phyloP scores from a whole-genome alignment of 495 filamentous ascomycete species.

The Penicillium cosmopolitanum region DNA sequence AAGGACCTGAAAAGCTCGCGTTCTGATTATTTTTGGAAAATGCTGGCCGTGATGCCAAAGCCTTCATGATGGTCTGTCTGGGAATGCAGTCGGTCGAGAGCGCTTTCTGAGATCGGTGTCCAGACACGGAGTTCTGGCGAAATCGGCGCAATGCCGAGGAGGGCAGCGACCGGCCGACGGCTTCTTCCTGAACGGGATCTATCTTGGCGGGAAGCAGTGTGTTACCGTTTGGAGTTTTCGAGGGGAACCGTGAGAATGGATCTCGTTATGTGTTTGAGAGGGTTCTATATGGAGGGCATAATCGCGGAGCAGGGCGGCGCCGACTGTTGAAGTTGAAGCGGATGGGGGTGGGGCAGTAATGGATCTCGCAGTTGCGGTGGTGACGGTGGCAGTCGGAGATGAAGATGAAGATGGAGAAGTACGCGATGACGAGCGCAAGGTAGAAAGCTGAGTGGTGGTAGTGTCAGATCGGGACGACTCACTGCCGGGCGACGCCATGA shows the following conservation, averaged over 20 bases:
- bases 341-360: constrained; percentile 28
- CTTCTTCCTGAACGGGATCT: constrained; percentile 38
- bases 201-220: constrained; percentile 25
- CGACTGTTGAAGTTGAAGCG: constrained; percentile 31
- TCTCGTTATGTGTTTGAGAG: constrained; percentile 41
- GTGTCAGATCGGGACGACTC: constrained; percentile 28
- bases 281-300: constrained; percentile 49
- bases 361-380: background rate
- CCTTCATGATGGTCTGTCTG: constrained; percentile 85
- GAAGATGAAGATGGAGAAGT: constrained; percentile 17
- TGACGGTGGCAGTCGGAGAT: constrained; percentile 18
- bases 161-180: constrained; percentile 30
- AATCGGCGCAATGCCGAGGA: constrained; percentile 43
- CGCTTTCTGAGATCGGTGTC: constrained; percentile 59
- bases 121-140: constrained; percentile 45
- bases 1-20: constrained; percentile 47
- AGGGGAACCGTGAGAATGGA: constrained; percentile 26
- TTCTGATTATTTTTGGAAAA: constrained; percentile 55
- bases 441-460: constrained; percentile 11
- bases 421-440: constrained; percentile 1
- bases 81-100: constrained; percentile 74
- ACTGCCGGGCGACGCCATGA: constrained; percentile 31
- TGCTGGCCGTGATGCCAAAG: constrained; percentile 74
- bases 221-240: constrained; percentile 13
- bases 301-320: constrained; percentile 48